Evolutionary conservation across 2,329 filamentous ascomycete species (phyloP).

Genomic region (Penicillium aurantiogriseum): DNA sequence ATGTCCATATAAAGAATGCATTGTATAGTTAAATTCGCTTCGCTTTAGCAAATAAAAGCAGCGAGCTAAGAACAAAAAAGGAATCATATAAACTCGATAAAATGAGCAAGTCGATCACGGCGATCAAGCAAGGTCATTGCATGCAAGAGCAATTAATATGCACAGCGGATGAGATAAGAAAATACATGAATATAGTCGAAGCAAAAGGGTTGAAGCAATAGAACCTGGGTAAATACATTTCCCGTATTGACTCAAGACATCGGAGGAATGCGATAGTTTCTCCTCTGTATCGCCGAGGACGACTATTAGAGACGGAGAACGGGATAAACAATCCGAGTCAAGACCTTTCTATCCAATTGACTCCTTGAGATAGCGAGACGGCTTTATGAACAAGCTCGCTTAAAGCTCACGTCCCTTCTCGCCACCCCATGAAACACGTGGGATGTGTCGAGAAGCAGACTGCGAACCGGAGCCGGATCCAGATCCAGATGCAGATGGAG

Average conservation of each 20-base stretch:
- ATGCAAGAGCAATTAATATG: constrained; percentile 6
- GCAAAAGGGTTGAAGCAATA: not conserved
- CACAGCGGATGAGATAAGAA: constrained; percentile 5
- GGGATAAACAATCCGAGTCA: not conserved
- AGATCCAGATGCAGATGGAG: constrained; percentile 18
- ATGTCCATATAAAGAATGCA: constrained; percentile 6
- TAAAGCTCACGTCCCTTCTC: constrained; percentile 35
- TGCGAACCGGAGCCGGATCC: constrained; percentile 14
- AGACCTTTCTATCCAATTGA: not conserved
- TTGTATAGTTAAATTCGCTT: constrained; percentile 12
- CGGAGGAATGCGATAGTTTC: not conserved
- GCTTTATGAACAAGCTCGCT: not conserved
- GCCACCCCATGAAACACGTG: constrained; percentile 43
- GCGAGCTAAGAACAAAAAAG: not conserved
- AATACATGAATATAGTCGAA: constrained; percentile 6
- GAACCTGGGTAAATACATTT: not conserved
- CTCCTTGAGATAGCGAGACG: not conserved
- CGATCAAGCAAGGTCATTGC: constrained; percentile 1
- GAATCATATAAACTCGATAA: constrained; percentile 7
- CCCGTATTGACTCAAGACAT: not conserved
- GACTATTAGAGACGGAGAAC: not conserved
- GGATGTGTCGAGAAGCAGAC: constrained; percentile 27
- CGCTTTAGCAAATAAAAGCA: constrained; percentile 8
- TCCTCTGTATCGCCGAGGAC: not conserved
- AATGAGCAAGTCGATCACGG: not conserved